phyloP scores from a whole-genome alignment of 257 asterid species.

The Ballota nigra region DNA sequence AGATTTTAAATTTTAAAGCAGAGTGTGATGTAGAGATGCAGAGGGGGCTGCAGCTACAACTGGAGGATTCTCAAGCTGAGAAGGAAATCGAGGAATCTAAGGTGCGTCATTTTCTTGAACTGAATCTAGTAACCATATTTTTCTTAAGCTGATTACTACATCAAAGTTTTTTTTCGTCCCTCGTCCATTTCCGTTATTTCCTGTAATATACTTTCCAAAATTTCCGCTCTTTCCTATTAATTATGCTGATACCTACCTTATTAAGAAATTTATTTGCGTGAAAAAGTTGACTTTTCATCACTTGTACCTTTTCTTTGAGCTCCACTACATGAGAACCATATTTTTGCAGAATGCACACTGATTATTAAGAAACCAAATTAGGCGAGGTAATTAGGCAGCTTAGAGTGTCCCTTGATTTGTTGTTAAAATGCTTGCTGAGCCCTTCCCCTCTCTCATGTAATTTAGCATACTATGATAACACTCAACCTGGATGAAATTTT shows the following conservation, averaged over 20 bases:
- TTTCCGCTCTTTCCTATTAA: not conserved
- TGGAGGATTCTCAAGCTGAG: constrained; percentile 1
- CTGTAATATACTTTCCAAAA: not conserved
- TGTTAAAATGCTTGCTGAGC: not conserved
- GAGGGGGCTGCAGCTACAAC: not conserved
- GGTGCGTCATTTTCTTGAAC: constrained; percentile 15
- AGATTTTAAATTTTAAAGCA: constrained; percentile 3
- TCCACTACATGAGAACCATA: not conserved
- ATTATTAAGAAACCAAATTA: not conserved
- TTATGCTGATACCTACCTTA: not conserved
- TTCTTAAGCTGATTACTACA: not conserved
- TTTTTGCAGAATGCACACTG: not conserved
- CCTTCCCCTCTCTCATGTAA: not conserved
- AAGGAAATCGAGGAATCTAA: constrained; percentile 27
- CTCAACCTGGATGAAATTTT: not conserved
- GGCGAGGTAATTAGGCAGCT: too few species aligned
- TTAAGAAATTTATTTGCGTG: not conserved
- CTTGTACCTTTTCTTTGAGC: not conserved
- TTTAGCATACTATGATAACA: not conserved
- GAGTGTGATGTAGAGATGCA: constrained; percentile 15
- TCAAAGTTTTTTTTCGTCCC: too few species aligned
- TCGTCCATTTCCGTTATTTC: not conserved
- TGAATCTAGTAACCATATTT: not conserved
- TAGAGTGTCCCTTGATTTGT: too few species aligned
- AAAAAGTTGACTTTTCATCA: not conserved